phyloP scores from a whole-genome alignment of 306 rosid species.

The Hippophae tibetana region DNA sequence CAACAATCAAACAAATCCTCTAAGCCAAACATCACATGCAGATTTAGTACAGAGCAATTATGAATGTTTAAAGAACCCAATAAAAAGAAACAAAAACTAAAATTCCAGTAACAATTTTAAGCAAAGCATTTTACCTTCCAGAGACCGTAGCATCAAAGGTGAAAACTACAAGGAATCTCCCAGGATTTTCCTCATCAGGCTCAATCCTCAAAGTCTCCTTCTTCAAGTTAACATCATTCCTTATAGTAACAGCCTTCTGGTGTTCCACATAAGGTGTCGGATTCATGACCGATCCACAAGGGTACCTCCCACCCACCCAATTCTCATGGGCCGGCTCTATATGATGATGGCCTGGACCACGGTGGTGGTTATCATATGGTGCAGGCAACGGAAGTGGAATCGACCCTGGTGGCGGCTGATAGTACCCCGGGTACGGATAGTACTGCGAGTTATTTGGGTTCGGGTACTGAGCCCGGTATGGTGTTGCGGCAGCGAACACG shows the following conservation, averaged over 20 bases:
- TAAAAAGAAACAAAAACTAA: neutral
- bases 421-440: constrained; percentile 55
- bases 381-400: constrained; percentile 59
- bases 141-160: constrained; percentile 81
- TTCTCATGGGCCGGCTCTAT: constrained; percentile 39
- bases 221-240: constrained; percentile 84
- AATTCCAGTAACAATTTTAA: no score
- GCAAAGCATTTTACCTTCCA: constrained; percentile 44
- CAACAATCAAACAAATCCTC: no score
- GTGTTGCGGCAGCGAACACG: constrained; percentile 55
- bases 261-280: constrained; percentile 66
- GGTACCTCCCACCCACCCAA: constrained; percentile 61
- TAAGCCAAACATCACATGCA: no score
- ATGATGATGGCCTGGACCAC: constrained; percentile 21
- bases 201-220: constrained; percentile 75
- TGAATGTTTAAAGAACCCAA: neutral
- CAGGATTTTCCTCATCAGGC: constrained; percentile 62
- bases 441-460: constrained; percentile 35
- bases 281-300: constrained; percentile 38
- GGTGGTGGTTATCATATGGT: constrained; percentile 73
- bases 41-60: no score
- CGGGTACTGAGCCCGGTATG: constrained; percentile 47
- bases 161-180: constrained; percentile 57
- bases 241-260: constrained; percentile 84
- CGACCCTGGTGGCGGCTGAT: constrained; percentile 41